Evolutionary conservation across 2,329 filamentous ascomycete species (phyloP).

Genomic region (Ascocoryne sarcoides): DNA sequence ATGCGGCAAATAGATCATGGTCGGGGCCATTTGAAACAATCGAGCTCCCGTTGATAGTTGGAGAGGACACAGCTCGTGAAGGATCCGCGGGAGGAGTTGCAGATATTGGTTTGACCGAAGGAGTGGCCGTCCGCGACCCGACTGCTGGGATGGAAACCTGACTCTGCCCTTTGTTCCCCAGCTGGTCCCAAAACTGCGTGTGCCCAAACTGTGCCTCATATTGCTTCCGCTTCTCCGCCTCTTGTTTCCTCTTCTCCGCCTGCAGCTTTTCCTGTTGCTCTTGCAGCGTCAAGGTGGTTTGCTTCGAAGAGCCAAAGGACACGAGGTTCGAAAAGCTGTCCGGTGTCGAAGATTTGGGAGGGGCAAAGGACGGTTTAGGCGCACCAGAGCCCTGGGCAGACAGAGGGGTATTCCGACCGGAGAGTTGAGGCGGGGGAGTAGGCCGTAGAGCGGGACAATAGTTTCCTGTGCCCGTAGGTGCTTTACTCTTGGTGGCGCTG

Average conservation of each 20-base stretch:
- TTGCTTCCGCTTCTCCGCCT: slow-evolving; percentile 62
- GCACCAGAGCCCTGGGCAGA: slow-evolving; percentile 33
- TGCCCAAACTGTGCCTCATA: slow-evolving; percentile 72
- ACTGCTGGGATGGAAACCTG: slow-evolving; percentile 36
- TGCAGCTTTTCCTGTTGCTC: slow-evolving; percentile 66
- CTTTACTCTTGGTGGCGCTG: slow-evolving; percentile 32
- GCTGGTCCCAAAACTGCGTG: slow-evolving; percentile 64
- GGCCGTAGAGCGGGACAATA: slow-evolving; percentile 45
- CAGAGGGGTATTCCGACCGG: slow-evolving; percentile 48
- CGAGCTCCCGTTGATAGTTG: slow-evolving; percentile 18
- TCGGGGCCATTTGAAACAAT: slow-evolving; percentile 34
- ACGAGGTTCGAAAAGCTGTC: slow-evolving; percentile 77
- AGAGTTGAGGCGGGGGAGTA: slow-evolving; percentile 38
- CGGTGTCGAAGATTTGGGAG: slow-evolving; percentile 36
- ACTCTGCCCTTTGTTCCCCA: slow-evolving; percentile 46
- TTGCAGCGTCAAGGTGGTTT: slow-evolving; percentile 65
- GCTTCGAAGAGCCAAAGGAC: slow-evolving; percentile 47
- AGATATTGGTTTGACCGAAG: slow-evolving; percentile 30
- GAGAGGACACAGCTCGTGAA: slow-evolving; percentile 23
- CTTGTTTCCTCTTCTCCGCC: slow-evolving; percentile 60
- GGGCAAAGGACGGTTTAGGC: slow-evolving; percentile 26
- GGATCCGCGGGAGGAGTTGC: slow-evolving; percentile 11
- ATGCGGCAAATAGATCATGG: slow-evolving; percentile 59
- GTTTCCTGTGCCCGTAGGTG: slow-evolving; percentile 34
- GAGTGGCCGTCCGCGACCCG: slow-evolving; percentile 39